A percentile compares a stretch with the other conserved stretches of the same genome.
phyloP scores from a whole-genome alignment of 805 yeast species.

The Isabelozyma gotoi region DNA sequence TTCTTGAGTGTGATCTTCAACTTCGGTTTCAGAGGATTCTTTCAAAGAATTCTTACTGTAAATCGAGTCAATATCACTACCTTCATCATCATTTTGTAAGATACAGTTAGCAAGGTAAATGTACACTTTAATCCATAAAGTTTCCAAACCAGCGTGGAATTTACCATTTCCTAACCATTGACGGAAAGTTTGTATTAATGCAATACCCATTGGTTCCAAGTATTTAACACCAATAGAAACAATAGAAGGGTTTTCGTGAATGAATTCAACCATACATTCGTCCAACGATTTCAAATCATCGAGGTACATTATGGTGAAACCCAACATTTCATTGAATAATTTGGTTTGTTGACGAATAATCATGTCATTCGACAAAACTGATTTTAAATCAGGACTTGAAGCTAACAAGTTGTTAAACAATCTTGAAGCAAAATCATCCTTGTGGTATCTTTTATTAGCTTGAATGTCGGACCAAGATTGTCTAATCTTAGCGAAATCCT shows the following conservation, averaged over 20 bases:
- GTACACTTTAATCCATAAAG: constrained; percentile 39
- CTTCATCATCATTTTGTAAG: constrained; percentile 23
- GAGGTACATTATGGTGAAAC: constrained; percentile 29
- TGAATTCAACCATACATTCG: constrained; percentile 33
- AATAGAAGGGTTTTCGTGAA: constrained; percentile 27
- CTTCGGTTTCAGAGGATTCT: constrained; percentile 7
- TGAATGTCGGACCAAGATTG: constrained; percentile 35
- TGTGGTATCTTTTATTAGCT: constrained; percentile 26
- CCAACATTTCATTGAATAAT: constrained; percentile 36
- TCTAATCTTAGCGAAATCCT: constrained; percentile 21
- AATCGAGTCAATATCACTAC: constrained; percentile 23
- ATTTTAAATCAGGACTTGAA: constrained; percentile 24
- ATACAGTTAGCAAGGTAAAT: constrained; percentile 39
- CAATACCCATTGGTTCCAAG: constrained; percentile 43
- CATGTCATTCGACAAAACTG: constrained; percentile 17
- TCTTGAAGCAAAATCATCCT: constrained; percentile 27
- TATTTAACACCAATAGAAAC: constrained; percentile 23
- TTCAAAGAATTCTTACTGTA: constrained; percentile 9
- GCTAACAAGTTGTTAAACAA: constrained; percentile 34
- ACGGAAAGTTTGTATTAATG: constrained; percentile 36
- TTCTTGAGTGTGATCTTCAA: constrained; percentile 5
- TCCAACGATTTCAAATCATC: constrained; percentile 25
- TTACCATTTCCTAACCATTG: constrained; percentile 32
- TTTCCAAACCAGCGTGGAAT: constrained; percentile 31
- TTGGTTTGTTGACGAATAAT: constrained; percentile 27